Base-by-base conservation (phyloP, 108 stramenopile species). In the Fragilariopsis cylindrus region DNA sequence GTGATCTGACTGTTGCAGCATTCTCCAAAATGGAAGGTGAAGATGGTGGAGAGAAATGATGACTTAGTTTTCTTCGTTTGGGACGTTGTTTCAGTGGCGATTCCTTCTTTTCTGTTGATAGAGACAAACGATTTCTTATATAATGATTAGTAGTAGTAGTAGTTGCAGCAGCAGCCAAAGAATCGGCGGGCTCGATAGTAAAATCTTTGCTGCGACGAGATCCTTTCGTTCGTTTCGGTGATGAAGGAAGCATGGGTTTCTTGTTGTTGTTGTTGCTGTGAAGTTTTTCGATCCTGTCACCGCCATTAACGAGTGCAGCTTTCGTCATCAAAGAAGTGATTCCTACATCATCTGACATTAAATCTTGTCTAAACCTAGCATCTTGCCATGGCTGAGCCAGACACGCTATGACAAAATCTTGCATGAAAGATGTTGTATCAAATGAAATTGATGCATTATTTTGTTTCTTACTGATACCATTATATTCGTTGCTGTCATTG, bases 391-490 rank as follows among this genome's bases (percentile, higher is more conserved):
- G 7, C 5, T 45, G 6, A 15, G 62, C 9, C 62, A 63, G 45
- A 45, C 62, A 63, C 43, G 62, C 41, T n/a, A 4, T 63, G 43
- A 63, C 62, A 43, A 63, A 63, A 6, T 45, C 62, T 43, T 12
- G 21, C 4, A 63, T 63, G n/a, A n/a, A 3, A 43, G 62, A n/a
- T n/a, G 16, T 63, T 45, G 62, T 44, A 11, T 63, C 62, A 41
- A 40, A 63, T 43, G 62, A 41, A 9, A 63, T 13, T 13, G 50
- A 52, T 52, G 9, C 50, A 52, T 13, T 52, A 52, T 52, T 30
- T 30, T 52, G 50, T 13, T 13, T 13, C 9, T 52, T 52, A 13
- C 50, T 9, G 50, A 13, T 52, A 9, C 50, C 50, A 52, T 13
- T 9, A 52, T 1, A 13, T 52, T 30, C 30, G 30, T 30, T 1